Percentiles rank a stretch among this genome's conserved stretches.
These are phyloP conservation scores for Mycena latifolia DNA, from an alignment of 768 basidiomycete genomes.

Conservation along the genomic window DNA sequence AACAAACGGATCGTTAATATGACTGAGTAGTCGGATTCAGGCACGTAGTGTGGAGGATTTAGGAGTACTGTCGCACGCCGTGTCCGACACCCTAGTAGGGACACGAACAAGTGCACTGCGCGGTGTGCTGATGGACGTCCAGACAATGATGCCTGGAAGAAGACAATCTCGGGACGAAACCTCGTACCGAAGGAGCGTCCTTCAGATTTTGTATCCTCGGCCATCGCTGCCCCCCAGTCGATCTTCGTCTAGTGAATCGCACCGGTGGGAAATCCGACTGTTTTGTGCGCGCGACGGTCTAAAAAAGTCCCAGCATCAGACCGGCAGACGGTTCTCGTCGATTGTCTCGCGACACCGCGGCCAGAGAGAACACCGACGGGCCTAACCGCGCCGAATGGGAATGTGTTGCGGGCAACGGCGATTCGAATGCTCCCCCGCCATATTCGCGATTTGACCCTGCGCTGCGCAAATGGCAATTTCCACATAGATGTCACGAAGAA, in stretches of 20 bases:
- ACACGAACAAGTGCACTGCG: background rate
- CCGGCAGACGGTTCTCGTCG: background rate
- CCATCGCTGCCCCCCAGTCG: background rate
- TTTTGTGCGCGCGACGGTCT: background rate
- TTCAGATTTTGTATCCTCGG: slow-evolving; percentile 23
- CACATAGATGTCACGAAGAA: slow-evolving; percentile 1
- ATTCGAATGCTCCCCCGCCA: slow-evolving; percentile 29
- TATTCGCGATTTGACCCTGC: slow-evolving; percentile 45
- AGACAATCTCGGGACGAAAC: slow-evolving; percentile 17
- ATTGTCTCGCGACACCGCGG: no score
- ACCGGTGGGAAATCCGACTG: slow-evolving; percentile 1
- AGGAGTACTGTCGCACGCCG: background rate
- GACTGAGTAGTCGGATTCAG: background rate
- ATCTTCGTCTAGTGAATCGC: background rate
- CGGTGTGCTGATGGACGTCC: background rate
- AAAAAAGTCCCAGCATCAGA: background rate
- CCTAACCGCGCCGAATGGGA: no score
- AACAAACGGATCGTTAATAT: background rate
- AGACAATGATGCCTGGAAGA: slow-evolving; percentile 12
- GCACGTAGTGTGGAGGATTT: no score
- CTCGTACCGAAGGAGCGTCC: slow-evolving; percentile 16
- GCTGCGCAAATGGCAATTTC: slow-evolving; percentile 25
- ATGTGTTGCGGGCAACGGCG: no score
- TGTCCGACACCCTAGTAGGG: slow-evolving; percentile 10
- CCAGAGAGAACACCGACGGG: no score